phyloP scores from a whole-genome alignment of 1,284 basidiomycete species.

The Afroboletus lepidellus region DNA sequence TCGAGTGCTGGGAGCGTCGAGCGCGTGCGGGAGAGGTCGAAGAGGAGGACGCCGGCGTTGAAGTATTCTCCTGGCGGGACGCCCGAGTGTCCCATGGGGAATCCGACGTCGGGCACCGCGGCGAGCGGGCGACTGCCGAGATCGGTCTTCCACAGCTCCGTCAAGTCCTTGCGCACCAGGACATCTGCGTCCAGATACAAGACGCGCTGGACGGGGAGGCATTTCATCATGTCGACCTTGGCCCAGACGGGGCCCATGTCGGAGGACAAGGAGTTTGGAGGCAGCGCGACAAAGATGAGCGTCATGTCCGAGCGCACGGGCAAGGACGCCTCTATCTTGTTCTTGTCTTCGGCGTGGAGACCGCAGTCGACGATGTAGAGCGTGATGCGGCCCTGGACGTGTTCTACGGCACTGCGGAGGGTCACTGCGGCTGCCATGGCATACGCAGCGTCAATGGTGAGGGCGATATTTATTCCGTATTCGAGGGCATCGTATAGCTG shows the following conservation, averaged over 20 bases:
- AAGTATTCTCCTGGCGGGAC: conserved; percentile 42
- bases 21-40: conserved; percentile 47
- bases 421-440: conserved; percentile 50
- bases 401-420: conserved; percentile 42
- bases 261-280: conserved; percentile 30
- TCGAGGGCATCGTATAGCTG: conserved; percentile 31
- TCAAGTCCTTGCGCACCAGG: conserved; percentile 44
- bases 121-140: conserved; percentile 41
- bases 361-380: conserved; percentile 53
- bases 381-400: conserved; percentile 41
- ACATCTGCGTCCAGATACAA: conserved; percentile 57
- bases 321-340: conserved; percentile 36
- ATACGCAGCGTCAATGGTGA: conserved; percentile 44
- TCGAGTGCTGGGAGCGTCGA: conserved; percentile 26
- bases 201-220: conserved; percentile 49
- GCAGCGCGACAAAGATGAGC: conserved; percentile 42
- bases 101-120: conserved; percentile 50
- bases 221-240: conserved; percentile 47
- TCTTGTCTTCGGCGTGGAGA: conserved; percentile 37
- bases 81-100: conserved; percentile 44
- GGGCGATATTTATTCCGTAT: conserved; percentile 49
- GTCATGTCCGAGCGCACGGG: conserved; percentile 35
- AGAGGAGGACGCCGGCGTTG: conserved; percentile 54
- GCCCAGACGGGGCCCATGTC: conserved; percentile 44
- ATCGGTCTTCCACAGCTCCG: conserved; percentile 46